Base-by-base conservation (phyloP, 805 yeast species). In the Candida morakotiae region DNA sequence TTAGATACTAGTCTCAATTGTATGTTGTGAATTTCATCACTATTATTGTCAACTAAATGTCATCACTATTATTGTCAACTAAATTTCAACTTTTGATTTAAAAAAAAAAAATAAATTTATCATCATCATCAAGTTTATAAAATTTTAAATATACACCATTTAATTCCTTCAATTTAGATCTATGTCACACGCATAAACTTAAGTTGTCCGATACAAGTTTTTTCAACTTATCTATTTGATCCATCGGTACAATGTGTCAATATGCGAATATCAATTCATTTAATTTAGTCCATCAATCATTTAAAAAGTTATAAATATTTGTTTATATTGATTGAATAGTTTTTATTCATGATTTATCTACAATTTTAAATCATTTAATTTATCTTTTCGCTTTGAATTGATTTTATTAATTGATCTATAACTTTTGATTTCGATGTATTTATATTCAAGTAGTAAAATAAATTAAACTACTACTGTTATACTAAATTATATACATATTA, bases 211-310 rank as follows among this genome's bases (percentile, higher is more conserved):
- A 50, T 62, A 49, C 47, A 42, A 49, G 49, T 43, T 35, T 20
- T 22, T 29, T 17, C n/a, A 41, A 45, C 60, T 49, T 48, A 51
- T 55, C 62, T 44, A 40, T 48, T 35, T 38, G 62, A 60, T 39
- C 59, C 69, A 60, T 57, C 71, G 70, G 64, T 48, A 51, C 70
- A 60, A 67, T 67, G 73, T 67, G 73, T 67, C 73, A 55, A 57
- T 66, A 58, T 67, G 73, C 73, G 68, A 48, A 67, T 9, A 26
- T 13, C 6, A 26, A 26, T 3, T 13, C 8, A 24, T 24, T 6
- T 24, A 11, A 24, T 24, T 24, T 10, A 24, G 27, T 8, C 5
- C 9, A 23, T 23, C 5, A 13, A 13, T 26, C 28, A 15, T 9
- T 13, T 26, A 7, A 7, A 9, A 26, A 13, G 28, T 26, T 15